These are phyloP conservation scores for Cyclostephanos invisitatus DNA, from an alignment of 108 stramenopile genomes.

Conservation along the genomic window DNA sequence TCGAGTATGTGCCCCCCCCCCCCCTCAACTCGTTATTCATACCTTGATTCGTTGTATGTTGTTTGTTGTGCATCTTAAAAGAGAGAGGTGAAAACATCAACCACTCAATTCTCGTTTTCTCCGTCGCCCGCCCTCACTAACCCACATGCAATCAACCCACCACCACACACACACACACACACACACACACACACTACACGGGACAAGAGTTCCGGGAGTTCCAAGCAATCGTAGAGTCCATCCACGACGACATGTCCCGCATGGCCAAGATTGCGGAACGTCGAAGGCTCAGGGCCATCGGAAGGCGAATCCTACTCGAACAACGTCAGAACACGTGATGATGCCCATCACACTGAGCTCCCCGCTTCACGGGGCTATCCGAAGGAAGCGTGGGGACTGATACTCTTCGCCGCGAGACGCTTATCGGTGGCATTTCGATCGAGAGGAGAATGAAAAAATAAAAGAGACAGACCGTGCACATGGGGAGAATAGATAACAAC, in stretches of 20 bases:
- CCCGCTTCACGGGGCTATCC: too few species aligned
- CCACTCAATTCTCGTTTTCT: background rate
- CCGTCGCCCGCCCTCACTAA: background rate
- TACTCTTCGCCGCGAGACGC: background rate
- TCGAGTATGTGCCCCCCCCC: slow-evolving; percentile 29
- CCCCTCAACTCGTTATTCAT: background rate
- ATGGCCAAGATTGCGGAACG: slow-evolving; percentile 16
- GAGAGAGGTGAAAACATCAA: background rate
- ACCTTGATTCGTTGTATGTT: background rate
- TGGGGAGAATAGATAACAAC: background rate
- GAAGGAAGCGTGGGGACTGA: too few species aligned
- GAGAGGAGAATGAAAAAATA: background rate
- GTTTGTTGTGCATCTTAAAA: background rate
- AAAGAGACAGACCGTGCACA: background rate
- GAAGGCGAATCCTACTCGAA: slow-evolving; percentile 9
- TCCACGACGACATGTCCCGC: slow-evolving; percentile 6
- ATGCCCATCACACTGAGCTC: too few species aligned
- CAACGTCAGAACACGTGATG: background rate
- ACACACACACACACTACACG: background rate
- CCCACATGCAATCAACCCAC: background rate
- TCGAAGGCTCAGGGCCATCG: slow-evolving; percentile 27
- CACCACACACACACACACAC: too few species aligned
- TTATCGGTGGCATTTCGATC: too few species aligned
- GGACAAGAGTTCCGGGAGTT: slow-evolving; percentile 30
- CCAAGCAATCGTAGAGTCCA: slow-evolving; percentile 8